These are phyloP conservation scores for Amanita pseudoporphyria DNA, from an alignment of 768 basidiomycete genomes.

Conservation along the genomic window DNA sequence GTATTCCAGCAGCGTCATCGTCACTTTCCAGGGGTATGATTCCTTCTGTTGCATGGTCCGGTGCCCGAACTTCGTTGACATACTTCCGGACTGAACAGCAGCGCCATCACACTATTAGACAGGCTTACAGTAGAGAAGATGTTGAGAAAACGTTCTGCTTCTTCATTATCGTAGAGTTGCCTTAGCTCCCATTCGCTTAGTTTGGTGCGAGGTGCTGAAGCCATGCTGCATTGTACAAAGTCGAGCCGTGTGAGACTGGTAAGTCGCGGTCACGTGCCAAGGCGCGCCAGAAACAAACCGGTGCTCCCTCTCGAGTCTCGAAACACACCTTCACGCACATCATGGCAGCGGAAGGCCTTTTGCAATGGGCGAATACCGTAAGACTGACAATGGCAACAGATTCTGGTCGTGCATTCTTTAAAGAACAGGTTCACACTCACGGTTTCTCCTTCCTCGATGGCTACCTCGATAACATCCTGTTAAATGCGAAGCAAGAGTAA, in stretches of 20 bases:
- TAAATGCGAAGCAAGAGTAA: constrained; percentile 59
- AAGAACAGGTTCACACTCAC: constrained; percentile 64
- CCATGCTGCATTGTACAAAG: not conserved
- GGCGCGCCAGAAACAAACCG: constrained; percentile 6
- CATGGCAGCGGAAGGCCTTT: constrained; percentile 44
- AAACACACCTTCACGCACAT: constrained; percentile 6
- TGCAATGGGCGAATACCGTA: constrained; percentile 61
- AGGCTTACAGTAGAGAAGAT: constrained; percentile 52
- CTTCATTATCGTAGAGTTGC: constrained; percentile 52
- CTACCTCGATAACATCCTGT: constrained; percentile 66
- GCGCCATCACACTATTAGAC: not conserved
- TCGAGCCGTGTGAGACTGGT: not conserved
- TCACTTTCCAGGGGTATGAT: not conserved
- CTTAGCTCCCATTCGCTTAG: constrained; percentile 46
- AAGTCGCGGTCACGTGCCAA: constrained; percentile 10
- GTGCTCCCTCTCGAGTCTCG: not conserved
- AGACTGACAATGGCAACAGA: constrained; percentile 64
- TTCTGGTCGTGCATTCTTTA: constrained; percentile 58
- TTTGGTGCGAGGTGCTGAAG: constrained; percentile 14
- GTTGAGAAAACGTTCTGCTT: constrained; percentile 48
- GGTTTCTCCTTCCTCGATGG: constrained; percentile 75
- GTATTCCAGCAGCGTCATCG: not conserved
- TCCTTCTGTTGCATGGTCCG: constrained; percentile 12
- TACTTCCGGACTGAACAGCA: constrained; percentile 27
- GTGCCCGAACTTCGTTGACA: constrained; percentile 45